These are phyloP conservation scores for Hanseniaspora pseudoguilliermondii DNA, from an alignment of 805 yeast genomes.

Conservation along the genomic window DNA sequence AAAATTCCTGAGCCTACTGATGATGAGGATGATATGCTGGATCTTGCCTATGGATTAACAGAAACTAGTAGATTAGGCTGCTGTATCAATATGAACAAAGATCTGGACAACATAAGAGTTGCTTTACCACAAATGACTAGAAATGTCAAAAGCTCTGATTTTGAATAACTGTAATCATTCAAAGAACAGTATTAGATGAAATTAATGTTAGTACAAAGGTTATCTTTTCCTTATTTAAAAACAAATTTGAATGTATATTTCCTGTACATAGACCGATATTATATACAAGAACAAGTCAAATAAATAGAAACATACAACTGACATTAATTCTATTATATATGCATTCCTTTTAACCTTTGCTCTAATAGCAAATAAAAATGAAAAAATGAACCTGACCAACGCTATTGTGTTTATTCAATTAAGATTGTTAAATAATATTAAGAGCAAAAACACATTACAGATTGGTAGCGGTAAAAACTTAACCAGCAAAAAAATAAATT, in stretches of 20 bases:
- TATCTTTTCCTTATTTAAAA: neutral
- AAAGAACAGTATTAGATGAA: neutral
- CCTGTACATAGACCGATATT: neutral
- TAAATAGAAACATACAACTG: neutral
- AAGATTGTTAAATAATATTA: no score
- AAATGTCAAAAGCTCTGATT: slow-evolving; percentile 73
- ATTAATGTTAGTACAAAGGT: no score
- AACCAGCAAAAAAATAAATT: slow-evolving; percentile 1
- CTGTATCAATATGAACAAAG: slow-evolving; percentile 79
- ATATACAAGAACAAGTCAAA: neutral
- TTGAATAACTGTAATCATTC: slow-evolving; percentile 30
- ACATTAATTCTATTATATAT: neutral
- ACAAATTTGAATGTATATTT: neutral
- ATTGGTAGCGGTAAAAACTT: neutral
- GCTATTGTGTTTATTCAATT: no score
- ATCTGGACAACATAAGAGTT: slow-evolving; percentile 82
- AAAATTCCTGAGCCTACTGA: slow-evolving; percentile 88
- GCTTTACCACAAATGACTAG: slow-evolving; percentile 97
- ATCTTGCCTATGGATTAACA: slow-evolving; percentile 90
- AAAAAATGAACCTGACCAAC: no score
- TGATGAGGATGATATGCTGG: slow-evolving; percentile 97
- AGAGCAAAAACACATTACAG: neutral
- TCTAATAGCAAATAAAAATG: neutral
- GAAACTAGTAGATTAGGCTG: slow-evolving; percentile 95
- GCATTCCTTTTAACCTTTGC: neutral